Evolutionary conservation across 352 stramenopile species (phyloP), one percentile per base, ranked within the genome.

Genomic region (Stephanocyclus meneghinianus): DNA sequence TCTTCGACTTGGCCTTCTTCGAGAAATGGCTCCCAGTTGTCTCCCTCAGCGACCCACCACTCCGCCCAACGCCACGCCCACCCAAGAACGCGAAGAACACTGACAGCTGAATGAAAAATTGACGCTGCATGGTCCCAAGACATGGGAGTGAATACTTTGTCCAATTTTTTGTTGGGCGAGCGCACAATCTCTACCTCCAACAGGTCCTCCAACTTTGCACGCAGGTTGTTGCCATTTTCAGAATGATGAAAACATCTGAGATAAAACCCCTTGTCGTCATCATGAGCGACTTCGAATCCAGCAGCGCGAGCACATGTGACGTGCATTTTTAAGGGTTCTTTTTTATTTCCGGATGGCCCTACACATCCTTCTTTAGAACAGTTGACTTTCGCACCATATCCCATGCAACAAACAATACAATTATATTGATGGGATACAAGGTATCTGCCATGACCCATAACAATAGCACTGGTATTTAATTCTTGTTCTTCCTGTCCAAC

Each of bases 31-130:
- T 93, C 90, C 88, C 86, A 93, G 61, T 81, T 91, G 47, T 87
- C 87, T 37, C 86, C 88, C 55, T 74, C 71, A 40, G 86, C 72
- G 8, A 94, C 90, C 90, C 90, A 94, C 74, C 83, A 92, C 70
- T 93, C 87, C 32, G 87, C 76, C 90, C 90, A 94, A 64, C 88
- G 73, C 90, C 90, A 94, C 26, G 88, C 88, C 90, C 90, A 94
- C 15, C 90, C 86, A 32, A 94, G 61, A 13, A 77, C 85, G 26
- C 70, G 45, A 72, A 93, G 76, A 0, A 93, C 84, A 37, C 64
- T 65, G 9, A 93, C 86, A 29, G 87, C 80, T 13, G 70, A 51
- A 78, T 92, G 87, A 47, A 91, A 74, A 45, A 91, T 55, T n/a
- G 59, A 72, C 6, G 80, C 79, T 57, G 78, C 88, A 81, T 91